phyloP scores from a whole-genome alignment of 2,329 filamentous ascomycete genomes.

The Curvularia sp. region DNA sequence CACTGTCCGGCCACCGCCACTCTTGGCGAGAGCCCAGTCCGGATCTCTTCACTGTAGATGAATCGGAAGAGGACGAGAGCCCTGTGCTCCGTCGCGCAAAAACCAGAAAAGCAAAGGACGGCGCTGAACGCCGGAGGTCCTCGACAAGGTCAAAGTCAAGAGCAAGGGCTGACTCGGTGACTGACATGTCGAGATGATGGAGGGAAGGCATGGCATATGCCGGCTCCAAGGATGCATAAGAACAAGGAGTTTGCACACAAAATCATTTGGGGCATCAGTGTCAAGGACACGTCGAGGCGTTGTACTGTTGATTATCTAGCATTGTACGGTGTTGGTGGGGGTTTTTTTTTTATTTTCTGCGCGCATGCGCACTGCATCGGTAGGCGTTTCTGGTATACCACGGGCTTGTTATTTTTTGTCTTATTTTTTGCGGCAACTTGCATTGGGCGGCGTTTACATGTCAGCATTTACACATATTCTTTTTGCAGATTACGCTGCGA shows the following conservation, averaged over 20 bases:
- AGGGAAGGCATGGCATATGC: conserved; percentile 10
- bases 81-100: conserved; percentile 36
- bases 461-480: conserved; percentile 39
- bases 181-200: conserved; percentile 44
- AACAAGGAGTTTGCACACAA: conserved; percentile 3
- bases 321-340: conserved; percentile 35
- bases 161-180: conserved; percentile 33
- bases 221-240: neutral
- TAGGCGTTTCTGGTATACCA: conserved; percentile 27
- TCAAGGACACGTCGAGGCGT: conserved; percentile 37
- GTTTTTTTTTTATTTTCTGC: conserved; percentile 12
- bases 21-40: conserved; percentile 53
- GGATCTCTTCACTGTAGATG: conserved; percentile 53
- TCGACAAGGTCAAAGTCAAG: conserved; percentile 39
- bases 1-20: conserved; percentile 50
- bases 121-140: conserved; percentile 46
- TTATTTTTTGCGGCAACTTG: conserved; percentile 20
- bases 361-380: conserved; percentile 24
- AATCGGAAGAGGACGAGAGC: conserved; percentile 50
- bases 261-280: conserved; percentile 29
- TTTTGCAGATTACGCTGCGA: conserved; percentile 13
- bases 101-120: conserved; percentile 46
- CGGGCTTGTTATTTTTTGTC: conserved; percentile 10
- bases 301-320: conserved; percentile 24
- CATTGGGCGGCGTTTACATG: conserved; percentile 39